phyloP scores from a whole-genome alignment of 768 basidiomycete species.

The Tulasnella sp. region DNA sequence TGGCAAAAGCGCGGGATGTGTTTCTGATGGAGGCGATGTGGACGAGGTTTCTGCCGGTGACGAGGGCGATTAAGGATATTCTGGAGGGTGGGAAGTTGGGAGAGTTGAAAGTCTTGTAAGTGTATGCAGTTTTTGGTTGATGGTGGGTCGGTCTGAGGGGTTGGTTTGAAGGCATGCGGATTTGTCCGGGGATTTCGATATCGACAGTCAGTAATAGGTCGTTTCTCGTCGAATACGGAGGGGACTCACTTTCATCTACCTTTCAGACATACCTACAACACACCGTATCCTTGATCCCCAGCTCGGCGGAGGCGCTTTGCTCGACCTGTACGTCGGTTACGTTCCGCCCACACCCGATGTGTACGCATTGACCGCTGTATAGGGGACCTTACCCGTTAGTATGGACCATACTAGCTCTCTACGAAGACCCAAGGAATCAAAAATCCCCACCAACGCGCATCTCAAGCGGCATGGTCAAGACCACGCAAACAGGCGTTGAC shows the following conservation, averaged over 20 bases:
- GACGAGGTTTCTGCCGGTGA: slow-evolving; percentile 71
- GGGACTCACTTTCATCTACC: too few relatives aligned
- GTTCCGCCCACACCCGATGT: neutral
- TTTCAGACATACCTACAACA: slow-evolving; percentile 47
- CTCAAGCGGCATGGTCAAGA: slow-evolving; percentile 62
- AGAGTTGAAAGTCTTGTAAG: slow-evolving; percentile 41
- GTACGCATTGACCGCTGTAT: neutral
- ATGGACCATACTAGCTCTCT: slow-evolving; percentile 69
- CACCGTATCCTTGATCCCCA: slow-evolving; percentile 68
- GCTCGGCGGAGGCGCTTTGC: slow-evolving; percentile 70
- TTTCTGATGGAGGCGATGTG: slow-evolving; percentile 92
- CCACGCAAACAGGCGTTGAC: slow-evolving; percentile 67
- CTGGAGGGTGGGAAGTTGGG: slow-evolving; percentile 54
- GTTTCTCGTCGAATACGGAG: too few relatives aligned
- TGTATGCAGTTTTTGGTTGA: neutral
- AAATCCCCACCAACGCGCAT: slow-evolving; percentile 43
- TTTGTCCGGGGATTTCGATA: slow-evolving; percentile 54
- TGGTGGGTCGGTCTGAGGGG: neutral
- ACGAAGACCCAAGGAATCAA: slow-evolving; percentile 68
- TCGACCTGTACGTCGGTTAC: slow-evolving; percentile 55
- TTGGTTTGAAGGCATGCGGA: slow-evolving; percentile 44
- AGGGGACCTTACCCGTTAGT: slow-evolving; percentile 75
- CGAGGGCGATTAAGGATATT: slow-evolving; percentile 48
- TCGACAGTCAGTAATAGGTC: slow-evolving; percentile 40
- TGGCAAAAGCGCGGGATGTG: slow-evolving; percentile 64